A percentile compares a stretch with the other conserved stretches of the same genome.
Conservation (phyloP, 2,329 filamentous ascomycete genomes). For the Dactylonectria macrodidyma region DNA sequence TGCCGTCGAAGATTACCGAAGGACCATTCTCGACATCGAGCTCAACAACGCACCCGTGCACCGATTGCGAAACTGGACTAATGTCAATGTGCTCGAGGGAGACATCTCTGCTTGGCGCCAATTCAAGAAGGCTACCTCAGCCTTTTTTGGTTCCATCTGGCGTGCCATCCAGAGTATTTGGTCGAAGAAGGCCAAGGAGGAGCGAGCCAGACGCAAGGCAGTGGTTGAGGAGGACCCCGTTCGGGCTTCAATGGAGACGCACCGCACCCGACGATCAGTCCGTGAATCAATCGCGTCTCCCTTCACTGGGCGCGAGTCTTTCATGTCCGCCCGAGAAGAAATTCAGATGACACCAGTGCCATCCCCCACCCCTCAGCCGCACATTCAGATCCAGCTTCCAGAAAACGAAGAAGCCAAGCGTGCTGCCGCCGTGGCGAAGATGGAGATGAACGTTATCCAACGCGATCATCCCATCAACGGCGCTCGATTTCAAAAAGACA, state of each 20-base stretch:
- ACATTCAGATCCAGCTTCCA: slow-evolving; percentile 57
- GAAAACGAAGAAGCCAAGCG: slow-evolving; percentile 53
- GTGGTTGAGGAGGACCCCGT: slow-evolving; percentile 62
- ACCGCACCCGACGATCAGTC: slow-evolving; percentile 52
- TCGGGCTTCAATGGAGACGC: slow-evolving; percentile 69
- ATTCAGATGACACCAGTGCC: slow-evolving; percentile 98
- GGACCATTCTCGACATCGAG: slow-evolving; percentile 91
- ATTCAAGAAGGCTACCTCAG: slow-evolving; percentile 90
- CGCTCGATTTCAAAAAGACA: slow-evolving; percentile 91
- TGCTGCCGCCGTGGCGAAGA: slow-evolving; percentile 57
- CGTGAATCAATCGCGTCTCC: slow-evolving; percentile 62
- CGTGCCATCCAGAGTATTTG: slow-evolving; percentile 62
- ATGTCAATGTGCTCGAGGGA: slow-evolving; percentile 93
- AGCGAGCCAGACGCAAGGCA: slow-evolving; percentile 63
- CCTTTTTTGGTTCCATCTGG: slow-evolving; percentile 69
- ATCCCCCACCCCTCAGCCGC: slow-evolving; percentile 75
- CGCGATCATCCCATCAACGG: slow-evolving; percentile 75
- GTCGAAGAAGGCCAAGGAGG: slow-evolving; percentile 66
- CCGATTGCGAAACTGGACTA: slow-evolving; percentile 88
- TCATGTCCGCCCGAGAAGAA: slow-evolving; percentile 72
- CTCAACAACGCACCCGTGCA: slow-evolving; percentile 98
- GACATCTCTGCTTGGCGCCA: slow-evolving; percentile 88
- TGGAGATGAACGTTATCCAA: slow-evolving; percentile 78
- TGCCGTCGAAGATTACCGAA: slow-evolving; percentile 93
- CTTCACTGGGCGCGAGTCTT: slow-evolving; percentile 68